phyloP scores from a whole-genome alignment of 2,329 filamentous ascomycete genomes.

The Exophiala sideris region DNA sequence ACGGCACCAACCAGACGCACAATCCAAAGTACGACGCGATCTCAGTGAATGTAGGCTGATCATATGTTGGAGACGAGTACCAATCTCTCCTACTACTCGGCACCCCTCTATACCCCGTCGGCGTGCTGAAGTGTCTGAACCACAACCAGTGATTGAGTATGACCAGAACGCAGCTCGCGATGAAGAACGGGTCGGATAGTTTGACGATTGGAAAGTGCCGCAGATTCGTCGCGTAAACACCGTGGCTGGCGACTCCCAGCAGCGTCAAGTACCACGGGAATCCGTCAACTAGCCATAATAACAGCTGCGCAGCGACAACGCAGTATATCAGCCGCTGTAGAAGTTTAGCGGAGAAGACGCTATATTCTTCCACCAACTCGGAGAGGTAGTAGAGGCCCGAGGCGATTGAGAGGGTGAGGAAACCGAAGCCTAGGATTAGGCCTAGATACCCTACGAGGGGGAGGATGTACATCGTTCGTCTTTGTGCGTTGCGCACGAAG shows the following conservation, averaged over 20 bases:
- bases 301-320: slow-evolving; percentile 69
- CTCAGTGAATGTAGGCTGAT: slow-evolving; percentile 80
- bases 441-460: slow-evolving; percentile 87
- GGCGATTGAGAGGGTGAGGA: slow-evolving; percentile 94
- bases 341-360: slow-evolving; percentile 84
- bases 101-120: slow-evolving; percentile 49
- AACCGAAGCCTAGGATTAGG: slow-evolving; percentile 82
- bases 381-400: slow-evolving; percentile 99
- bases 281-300: slow-evolving; percentile 77
- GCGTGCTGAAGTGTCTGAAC: slow-evolving; percentile 84
- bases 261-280: slow-evolving; percentile 73
- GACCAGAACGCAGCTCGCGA: slow-evolving; percentile 80
- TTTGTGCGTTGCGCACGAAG: background rate
- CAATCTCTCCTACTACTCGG: slow-evolving; percentile 24
- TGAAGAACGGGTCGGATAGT: slow-evolving; percentile 80
- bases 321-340: slow-evolving; percentile 79
- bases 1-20: slow-evolving; percentile 95
- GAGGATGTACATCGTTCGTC: slow-evolving; percentile 81
- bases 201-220: slow-evolving; percentile 73
- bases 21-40: slow-evolving; percentile 95
- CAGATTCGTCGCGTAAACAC: slow-evolving; percentile 86
- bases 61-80: slow-evolving; percentile 39
- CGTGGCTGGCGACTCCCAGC: slow-evolving; percentile 75
- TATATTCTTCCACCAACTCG: slow-evolving; percentile 96
- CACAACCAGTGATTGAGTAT: slow-evolving; percentile 89